phyloP scores from a whole-genome alignment of 805 yeast genomes.

The Pichia eremophila region DNA sequence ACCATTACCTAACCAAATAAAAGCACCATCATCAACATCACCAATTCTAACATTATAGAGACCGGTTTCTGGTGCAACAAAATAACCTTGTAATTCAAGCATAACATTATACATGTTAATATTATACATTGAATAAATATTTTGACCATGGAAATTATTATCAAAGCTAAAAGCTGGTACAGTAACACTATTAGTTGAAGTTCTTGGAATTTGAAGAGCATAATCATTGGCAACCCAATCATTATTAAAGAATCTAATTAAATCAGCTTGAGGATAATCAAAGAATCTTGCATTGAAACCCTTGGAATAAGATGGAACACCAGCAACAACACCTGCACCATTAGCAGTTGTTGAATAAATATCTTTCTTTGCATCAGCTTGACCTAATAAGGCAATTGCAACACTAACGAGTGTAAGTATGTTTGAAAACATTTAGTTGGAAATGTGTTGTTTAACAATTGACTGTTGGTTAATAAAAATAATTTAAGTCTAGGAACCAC shows the following conservation, averaged over 20 bases:
- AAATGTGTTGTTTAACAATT: neutral
- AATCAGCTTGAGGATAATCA: conserved; percentile 3
- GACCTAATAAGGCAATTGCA: neutral
- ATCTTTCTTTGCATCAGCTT: neutral
- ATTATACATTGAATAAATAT: conserved; percentile 3
- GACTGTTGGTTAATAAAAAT: neutral
- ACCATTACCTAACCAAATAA: conserved; percentile 23
- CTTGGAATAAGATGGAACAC: neutral
- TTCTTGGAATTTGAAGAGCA: neutral
- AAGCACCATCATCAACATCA: conserved; percentile 23
- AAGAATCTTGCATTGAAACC: conserved; percentile 7
- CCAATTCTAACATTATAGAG: conserved; percentile 15
- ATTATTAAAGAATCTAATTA: neutral
- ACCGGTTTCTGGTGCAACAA: conserved; percentile 22
- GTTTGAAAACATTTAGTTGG: conserved; percentile 4
- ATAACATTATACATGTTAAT: conserved; percentile 7
- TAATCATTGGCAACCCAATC: conserved; percentile 5
- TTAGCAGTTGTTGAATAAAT: neutral
- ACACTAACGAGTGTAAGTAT: conserved; percentile 2
- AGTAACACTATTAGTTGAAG: conserved; percentile 2
- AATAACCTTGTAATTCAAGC: conserved; percentile 8
- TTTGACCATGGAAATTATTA: neutral
- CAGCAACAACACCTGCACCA: conserved; percentile 3
- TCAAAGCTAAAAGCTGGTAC: conserved; percentile 2
- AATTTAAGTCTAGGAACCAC: neutral